Evolutionary conservation across 2,329 filamentous ascomycete genomes (phyloP), one percentile per base, ranked within the genome.

Genomic region (Epichloe coenophiala): DNA sequence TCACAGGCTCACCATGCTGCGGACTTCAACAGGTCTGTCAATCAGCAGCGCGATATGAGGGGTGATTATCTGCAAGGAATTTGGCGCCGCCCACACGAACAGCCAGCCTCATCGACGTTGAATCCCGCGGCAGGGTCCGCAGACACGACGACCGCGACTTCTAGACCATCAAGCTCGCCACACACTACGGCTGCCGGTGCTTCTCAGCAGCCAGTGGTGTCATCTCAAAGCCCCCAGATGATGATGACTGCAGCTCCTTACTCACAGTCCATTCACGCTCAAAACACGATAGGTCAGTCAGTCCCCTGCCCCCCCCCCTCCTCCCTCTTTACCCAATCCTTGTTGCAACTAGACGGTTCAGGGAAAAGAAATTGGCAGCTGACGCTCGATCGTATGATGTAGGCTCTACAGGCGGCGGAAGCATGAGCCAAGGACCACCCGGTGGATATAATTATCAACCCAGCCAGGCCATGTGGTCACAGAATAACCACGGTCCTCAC

Each of bases 1-100:
- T 84, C 86, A 44, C 89, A 96, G 65, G 88, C 89, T 31, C 81
- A 88, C 47, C 88, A 95, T 55, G 85, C 91, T 17, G 88, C 88
- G 52, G 91, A 97, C 58, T 95, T 85, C 70, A 97, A 91, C 70
- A 88, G 93, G 60, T 78, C 79, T 45, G 74, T 97, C 48, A 88
- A 86, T 60, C 79, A 86, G 58, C 85, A 90, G 65, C 84, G 91
- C 52, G 81, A 81, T 39, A 83, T 86, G 67, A 85, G 93, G 52
- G 79, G 76, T 53, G 83, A 90, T 52, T 94, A 88, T 58, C 74
- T 95, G 56, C 83, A 91, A 50, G 82, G 81, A 50, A 78, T 89
- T 56, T 97, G 90, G 86, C 80, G 84, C 56, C 78, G 86, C 54
- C 84, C 86, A 11, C 89, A 94, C 57, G 88, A 96, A 62, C 81